Percentiles rank a stretch among this genome's conserved stretches.
phyloP scores from a whole-genome alignment of 352 stramenopile species.

The Globisporangium polare region DNA sequence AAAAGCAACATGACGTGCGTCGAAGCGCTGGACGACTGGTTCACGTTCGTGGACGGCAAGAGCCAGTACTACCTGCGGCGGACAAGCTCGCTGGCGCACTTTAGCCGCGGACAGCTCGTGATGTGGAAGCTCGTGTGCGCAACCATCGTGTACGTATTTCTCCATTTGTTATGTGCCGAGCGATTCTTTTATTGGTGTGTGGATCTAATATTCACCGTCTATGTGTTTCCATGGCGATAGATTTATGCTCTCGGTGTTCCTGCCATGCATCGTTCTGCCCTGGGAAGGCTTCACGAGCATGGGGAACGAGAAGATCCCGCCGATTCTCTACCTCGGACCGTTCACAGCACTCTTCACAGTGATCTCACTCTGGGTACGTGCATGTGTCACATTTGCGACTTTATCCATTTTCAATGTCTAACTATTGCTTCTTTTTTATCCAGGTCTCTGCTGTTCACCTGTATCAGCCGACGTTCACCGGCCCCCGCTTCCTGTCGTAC shows the following conservation, averaged over 20 bases:
- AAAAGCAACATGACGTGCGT: conserved; percentile 16
- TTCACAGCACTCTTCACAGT: conserved; percentile 45
- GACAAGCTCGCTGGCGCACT: conserved; percentile 37
- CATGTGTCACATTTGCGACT: background rate
- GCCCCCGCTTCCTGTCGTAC: conserved; percentile 52
- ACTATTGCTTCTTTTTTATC: background rate
- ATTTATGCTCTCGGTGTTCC: conserved; percentile 50
- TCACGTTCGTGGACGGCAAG: conserved; percentile 70
- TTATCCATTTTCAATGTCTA: background rate
- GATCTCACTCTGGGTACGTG: conserved; percentile 50
- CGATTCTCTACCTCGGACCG: conserved; percentile 38
- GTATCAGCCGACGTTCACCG: conserved; percentile 54
- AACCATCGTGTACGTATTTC: conserved; percentile 36
- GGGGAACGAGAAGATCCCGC: conserved; percentile 48
- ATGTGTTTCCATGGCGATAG: conserved; percentile 17
- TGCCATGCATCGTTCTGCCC: conserved; percentile 40
- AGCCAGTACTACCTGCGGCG: conserved; percentile 49
- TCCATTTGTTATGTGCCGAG: background rate
- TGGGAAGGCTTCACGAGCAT: conserved; percentile 44
- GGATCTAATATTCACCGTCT: too few species aligned
- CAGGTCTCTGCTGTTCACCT: conserved; percentile 50
- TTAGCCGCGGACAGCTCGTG: conserved; percentile 48
- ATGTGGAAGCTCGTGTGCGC: conserved; percentile 58
- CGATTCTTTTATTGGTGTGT: too few species aligned
- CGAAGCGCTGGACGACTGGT: conserved; percentile 48